Base-by-base conservation (phyloP, 257 asterid genomes). In the Asclepias syriaca region DNA sequence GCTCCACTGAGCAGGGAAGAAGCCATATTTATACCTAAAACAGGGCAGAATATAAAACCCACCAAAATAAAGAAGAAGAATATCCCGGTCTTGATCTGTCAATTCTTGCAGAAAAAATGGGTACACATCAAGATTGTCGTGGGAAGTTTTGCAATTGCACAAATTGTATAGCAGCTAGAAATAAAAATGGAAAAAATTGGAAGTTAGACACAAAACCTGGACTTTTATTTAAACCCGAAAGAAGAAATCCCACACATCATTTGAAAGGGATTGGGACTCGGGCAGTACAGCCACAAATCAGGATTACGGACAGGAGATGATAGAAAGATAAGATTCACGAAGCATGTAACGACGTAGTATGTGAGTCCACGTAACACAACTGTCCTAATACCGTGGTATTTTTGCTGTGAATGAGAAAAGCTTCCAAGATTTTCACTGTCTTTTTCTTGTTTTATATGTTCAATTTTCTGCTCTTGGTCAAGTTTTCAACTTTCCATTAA, bases 1-100 rank as follows among this genome's bases (percentile, higher is more conserved):
- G 81, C 79, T 53, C 84, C 84, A 67, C 59, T 73, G 21, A 79
- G 75, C 53, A 80, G 68, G 69, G 87, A 74, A 74, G 81, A 77
- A 66, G 80, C 82, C 87, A 83, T 83, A 21, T 51, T 51, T 51
- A 22, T 59, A 18, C 6, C 22, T 24, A 67, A 8, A 7, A 21
- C 24, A 21, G 39, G 6, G 15, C 11, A 29, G 14, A 2, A 15
- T 34, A 10, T 9, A 22, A 66, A 66, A 69, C 61, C 81, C 73
- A 69, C 68, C 65, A 61, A 75, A 71, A 43, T 15, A 22, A 51
- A 59, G 57, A 50, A 58, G 40, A 66, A 29, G 34, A 29, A 29
- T 29, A 29, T 29, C 34, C 14, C 43, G 59, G 13, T 7, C 43
- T 60, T 29, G 12, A 32, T 1, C 2, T 15, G 39, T 37, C 15